Evolutionary conservation across 2,329 filamentous ascomycete genomes (phyloP).

Genomic region (Aspergillus udagawae): DNA sequence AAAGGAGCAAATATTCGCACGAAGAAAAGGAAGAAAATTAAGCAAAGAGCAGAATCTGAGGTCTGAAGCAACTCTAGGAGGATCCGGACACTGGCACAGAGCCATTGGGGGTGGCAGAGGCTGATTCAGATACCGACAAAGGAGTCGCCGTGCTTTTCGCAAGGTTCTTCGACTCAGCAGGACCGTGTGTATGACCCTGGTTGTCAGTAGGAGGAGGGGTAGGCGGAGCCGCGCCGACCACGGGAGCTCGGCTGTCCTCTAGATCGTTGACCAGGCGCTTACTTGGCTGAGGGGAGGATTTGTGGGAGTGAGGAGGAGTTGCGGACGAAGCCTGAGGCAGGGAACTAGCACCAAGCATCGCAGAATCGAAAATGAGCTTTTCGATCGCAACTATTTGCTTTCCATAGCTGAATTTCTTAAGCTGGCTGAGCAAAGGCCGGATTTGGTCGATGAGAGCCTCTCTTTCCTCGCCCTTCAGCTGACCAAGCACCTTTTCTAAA

Average conservation of each 20-base stretch:
- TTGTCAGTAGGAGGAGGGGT: constrained; percentile 65
- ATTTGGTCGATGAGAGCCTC: constrained; percentile 60
- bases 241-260: constrained; percentile 44
- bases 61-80: constrained; percentile 12
- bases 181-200: constrained; percentile 55
- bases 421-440: constrained; percentile 55
- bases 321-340: constrained; percentile 32
- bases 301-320: constrained; percentile 38
- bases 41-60: constrained; percentile 1
- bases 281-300: constrained; percentile 34
- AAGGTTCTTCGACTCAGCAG: constrained; percentile 35
- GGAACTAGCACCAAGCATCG: constrained; percentile 20
- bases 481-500: constrained; percentile 72
- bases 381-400: constrained; percentile 66
- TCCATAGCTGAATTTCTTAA: constrained; percentile 62
- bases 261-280: constrained; percentile 29
- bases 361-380: constrained; percentile 46
- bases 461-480: constrained; percentile 58
- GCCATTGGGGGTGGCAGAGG: constrained; percentile 20
- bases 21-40: constrained; percentile 15
- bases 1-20: constrained; percentile 19
- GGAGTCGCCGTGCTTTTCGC: constrained; percentile 32
- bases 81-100: constrained; percentile 24
- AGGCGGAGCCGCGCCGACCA: constrained; percentile 55
- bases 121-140: constrained; percentile 28